Percentiles rank a stretch among this genome's conserved stretches.
Conservation (phyloP, 345 rosid species). For the Cochlearia excelsa region DNA sequence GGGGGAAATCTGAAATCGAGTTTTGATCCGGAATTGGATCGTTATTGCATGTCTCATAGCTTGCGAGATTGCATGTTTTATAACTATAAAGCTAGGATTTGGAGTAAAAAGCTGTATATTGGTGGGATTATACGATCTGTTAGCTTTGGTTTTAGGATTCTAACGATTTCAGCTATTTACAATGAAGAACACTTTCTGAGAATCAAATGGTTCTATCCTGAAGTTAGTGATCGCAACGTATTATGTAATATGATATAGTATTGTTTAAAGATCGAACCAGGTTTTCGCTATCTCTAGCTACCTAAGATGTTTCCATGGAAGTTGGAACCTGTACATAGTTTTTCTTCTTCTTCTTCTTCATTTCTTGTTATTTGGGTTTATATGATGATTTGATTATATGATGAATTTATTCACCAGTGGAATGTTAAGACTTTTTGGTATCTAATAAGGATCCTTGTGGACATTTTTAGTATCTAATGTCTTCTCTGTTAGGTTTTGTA, state of each 20-base stretch:
- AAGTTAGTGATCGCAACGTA: too few species aligned
- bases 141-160: conserved; percentile 17
- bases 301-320: too few species aligned
- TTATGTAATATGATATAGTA: too few species aligned
- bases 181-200: neutral
- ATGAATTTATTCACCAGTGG: neutral
- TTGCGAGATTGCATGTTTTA: neutral
- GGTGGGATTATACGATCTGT: conserved; percentile 16
- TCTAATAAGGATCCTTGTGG: neutral
- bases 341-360: too few species aligned
- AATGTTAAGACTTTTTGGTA: neutral
- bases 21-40: neutral
- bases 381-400: neutral
- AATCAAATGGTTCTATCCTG: neutral
- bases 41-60: neutral
- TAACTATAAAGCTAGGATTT: conserved; percentile 24
- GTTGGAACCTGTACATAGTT: too few species aligned
- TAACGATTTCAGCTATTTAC: conserved; percentile 5
- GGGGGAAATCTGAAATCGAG: neutral
- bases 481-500: neutral
- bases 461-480: neutral
- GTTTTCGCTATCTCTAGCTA: too few species aligned
- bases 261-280: too few species aligned
- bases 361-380: too few species aligned
- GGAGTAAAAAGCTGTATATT: conserved; percentile 19